These are phyloP conservation scores for Linderina pennispora DNA, from an alignment of 192 early-diverging fungal genomes.

Conservation along the genomic window DNA sequence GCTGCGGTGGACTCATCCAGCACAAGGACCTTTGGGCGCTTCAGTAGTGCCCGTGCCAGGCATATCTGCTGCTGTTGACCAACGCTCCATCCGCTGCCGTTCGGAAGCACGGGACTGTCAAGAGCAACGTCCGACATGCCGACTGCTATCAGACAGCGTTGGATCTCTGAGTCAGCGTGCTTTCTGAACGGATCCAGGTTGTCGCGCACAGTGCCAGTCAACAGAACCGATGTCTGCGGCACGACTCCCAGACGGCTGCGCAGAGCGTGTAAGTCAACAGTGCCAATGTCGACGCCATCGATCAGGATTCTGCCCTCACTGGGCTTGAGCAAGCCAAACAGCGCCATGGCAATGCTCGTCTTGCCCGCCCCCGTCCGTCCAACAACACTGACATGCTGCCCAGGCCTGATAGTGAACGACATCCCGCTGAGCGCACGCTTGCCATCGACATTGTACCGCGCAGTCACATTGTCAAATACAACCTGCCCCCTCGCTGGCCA, in stretches of 20 bases:
- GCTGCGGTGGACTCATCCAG: conserved; percentile 64
- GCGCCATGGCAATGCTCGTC: conserved; percentile 56
- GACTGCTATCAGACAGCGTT: conserved; percentile 55
- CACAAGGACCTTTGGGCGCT: conserved; percentile 50
- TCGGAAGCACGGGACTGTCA: background rate
- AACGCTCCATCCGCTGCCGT: conserved; percentile 34
- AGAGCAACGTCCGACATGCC: conserved; percentile 27
- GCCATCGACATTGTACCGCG: conserved; percentile 48
- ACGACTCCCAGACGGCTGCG: conserved; percentile 78
- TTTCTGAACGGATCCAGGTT: conserved; percentile 80
- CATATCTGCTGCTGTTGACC: conserved; percentile 57
- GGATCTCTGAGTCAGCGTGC: conserved; percentile 59
- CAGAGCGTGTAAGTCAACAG: conserved; percentile 53
- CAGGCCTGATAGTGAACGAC: conserved; percentile 50
- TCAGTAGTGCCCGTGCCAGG: conserved; percentile 55
- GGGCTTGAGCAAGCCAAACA: conserved; percentile 59
- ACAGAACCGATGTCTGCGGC: conserved; percentile 76
- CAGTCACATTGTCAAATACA: conserved; percentile 48
- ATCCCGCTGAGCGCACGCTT: conserved; percentile 54
- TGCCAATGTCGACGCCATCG: conserved; percentile 65
- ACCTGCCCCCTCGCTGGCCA: conserved; percentile 59
- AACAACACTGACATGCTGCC: conserved; percentile 75
- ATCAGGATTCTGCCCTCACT: conserved; percentile 52
- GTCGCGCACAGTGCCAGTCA: conserved; percentile 66
- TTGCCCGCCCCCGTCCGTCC: conserved; percentile 82